Evolutionary conservation across 2,329 filamentous ascomycete species (phyloP), one percentile per base, ranked within the genome.

Genomic region (Talaromyces sp.): DNA sequence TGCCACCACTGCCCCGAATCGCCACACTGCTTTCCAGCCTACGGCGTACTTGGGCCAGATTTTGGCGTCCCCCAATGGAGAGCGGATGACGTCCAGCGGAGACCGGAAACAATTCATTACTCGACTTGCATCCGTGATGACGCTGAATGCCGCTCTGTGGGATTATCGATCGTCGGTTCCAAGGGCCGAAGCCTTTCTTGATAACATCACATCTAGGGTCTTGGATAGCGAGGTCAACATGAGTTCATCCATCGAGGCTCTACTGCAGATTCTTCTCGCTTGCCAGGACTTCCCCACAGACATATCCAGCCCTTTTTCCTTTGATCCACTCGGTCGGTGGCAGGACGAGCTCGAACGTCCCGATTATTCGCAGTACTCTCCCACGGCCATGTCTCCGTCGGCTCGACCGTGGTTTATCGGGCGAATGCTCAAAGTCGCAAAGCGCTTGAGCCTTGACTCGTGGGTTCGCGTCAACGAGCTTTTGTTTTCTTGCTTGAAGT

Each of bases 391-490:
- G 9, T 69, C 72, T 4, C 67, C 70, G 10, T 72, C 67, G 32
- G 68, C 69, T 22, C 68, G 75, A 19, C 75, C 74, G 2, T 77
- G 75, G 75, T 75, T 77, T 57, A 72, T 70, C 1, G 73, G 73
- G 1, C 71, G 75, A 8, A 76, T 77, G 73, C 61, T 77, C 53
- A 77, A 77, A 58, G 67, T 77, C 49, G 72, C 73, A 4, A 77
- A 76, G 58, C 70, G 75, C 17, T 57, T 78, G 19, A 66, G 70
- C 25, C 61, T 68, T 13, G 64, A 69, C 7, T 72, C 68, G 3
- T 78, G 75, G 72, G 65, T 73, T 60, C 67, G 62, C 3, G 62
- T 78, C n/a, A 73, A 70, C 61, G 67, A 72, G n/a, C 68, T 75
- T 30, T 66, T 77, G 13, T 70, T 76, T 52, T 68, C 67, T 6